These are phyloP conservation scores for Amniculicola lignicola DNA, from an alignment of 495 filamentous ascomycete genomes.

Conservation along the genomic window DNA sequence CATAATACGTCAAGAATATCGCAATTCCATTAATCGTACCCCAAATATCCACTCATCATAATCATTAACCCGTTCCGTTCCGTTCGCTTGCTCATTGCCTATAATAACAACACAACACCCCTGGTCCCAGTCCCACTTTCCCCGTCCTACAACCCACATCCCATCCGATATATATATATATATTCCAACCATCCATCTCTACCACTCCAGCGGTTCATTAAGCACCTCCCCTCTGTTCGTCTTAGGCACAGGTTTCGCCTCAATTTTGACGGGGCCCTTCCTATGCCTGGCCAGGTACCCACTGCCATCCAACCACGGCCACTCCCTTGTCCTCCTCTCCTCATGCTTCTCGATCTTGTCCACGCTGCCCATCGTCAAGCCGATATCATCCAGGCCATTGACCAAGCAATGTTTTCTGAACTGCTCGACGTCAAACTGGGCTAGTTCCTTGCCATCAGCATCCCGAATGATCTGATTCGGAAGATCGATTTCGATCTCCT, in stretches of 20 bases:
- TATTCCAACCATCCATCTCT: slow-evolving; percentile 14
- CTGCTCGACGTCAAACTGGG: slow-evolving; percentile 78
- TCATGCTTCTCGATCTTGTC: slow-evolving; percentile 86
- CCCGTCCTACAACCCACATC: too few species aligned
- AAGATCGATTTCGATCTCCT: slow-evolving; percentile 89
- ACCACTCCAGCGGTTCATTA: slow-evolving; percentile 93
- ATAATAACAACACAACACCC: neutral
- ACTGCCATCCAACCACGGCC: slow-evolving; percentile 89
- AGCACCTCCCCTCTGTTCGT: slow-evolving; percentile 86
- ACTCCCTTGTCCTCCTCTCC: slow-evolving; percentile 66
- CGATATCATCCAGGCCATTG: slow-evolving; percentile 96
- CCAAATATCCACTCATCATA: too few species aligned
- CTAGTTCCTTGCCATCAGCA: slow-evolving; percentile 65
- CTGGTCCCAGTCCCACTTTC: neutral
- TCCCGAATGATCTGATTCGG: slow-evolving; percentile 80
- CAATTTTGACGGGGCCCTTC: slow-evolving; percentile 63
- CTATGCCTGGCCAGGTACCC: slow-evolving; percentile 74
- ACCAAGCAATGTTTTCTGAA: slow-evolving; percentile 93
- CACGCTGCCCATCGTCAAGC: slow-evolving; percentile 86
- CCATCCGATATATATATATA: too few species aligned
- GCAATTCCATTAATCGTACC: too few species aligned
- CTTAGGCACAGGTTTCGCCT: slow-evolving; percentile 79
- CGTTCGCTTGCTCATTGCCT: neutral
- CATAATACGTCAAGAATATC: too few species aligned
- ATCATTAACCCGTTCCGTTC: too few species aligned